phyloP scores from a whole-genome alignment of 495 filamentous ascomycete genomes.

The Thermothielavioides terrestris region DNA sequence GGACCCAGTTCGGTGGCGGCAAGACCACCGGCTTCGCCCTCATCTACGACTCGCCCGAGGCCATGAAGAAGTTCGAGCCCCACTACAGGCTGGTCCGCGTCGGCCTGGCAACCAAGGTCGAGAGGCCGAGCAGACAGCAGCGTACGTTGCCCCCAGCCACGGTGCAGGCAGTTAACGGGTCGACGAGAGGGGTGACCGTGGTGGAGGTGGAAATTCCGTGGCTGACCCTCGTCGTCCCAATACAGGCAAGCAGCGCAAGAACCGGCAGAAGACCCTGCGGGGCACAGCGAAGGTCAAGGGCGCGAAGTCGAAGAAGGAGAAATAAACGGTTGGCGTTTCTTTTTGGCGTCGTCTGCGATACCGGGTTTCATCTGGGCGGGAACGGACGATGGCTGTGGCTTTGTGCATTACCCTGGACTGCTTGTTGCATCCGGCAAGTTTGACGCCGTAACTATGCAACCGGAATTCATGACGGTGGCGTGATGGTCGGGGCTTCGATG shows the following conservation, averaged over 20 bases:
- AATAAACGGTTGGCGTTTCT: constrained; percentile 33
- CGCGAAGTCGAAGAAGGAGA: constrained; percentile 72
- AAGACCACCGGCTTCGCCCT: constrained; percentile 99
- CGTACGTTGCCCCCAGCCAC: constrained; percentile 61
- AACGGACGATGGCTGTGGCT: constrained; percentile 25
- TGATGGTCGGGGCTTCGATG: constrained; percentile 27
- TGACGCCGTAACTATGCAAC: constrained; percentile 18
- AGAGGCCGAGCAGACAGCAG: constrained; percentile 95
- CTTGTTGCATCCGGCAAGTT: constrained; percentile 20
- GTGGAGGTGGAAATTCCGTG: not conserved
- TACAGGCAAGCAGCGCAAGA: constrained; percentile 99
- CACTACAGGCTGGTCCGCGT: constrained; percentile 92
- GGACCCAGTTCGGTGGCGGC: constrained; percentile 97
- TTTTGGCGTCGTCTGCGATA: constrained; percentile 23
- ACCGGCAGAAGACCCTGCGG: constrained; percentile 95
- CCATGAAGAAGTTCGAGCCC: constrained; percentile 99
- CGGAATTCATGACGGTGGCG: constrained; percentile 24
- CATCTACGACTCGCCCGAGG: constrained; percentile 94
- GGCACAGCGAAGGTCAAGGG: constrained; percentile 88
- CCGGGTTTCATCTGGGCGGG: constrained; percentile 19
- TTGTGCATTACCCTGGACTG: constrained; percentile 28
- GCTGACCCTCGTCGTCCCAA: constrained; percentile 28
- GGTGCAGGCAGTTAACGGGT: not conserved
- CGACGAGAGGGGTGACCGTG: too few relatives aligned
- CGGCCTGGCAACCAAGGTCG: constrained; percentile 82